A percentile compares a stretch with the other conserved stretches of the same genome.
Evolutionary conservation across 148 eudicot genomes (phyloP).

Genomic region (Vaccinium macrocarpon): DNA sequence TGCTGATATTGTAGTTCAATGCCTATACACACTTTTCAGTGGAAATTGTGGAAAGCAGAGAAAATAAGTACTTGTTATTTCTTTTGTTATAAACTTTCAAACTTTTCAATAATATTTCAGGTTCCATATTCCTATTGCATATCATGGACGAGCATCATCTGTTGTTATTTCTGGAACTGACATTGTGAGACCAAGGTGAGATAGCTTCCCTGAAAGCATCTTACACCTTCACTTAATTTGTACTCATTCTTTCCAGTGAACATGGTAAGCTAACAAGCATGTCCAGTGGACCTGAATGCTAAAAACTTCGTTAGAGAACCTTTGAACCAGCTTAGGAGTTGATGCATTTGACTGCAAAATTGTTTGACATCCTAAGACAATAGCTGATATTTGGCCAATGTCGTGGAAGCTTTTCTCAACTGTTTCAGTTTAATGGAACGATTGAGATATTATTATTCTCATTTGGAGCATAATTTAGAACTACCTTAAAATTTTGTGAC

Average conservation of each 20-base stretch:
- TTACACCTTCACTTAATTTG: not conserved
- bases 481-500: not conserved
- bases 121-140: constrained; percentile 93
- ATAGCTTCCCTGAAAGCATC: not conserved
- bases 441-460: not conserved
- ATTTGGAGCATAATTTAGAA: not conserved
- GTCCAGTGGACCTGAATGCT: not conserved
- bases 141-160: constrained; percentile 98
- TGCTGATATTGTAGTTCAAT: not conserved
- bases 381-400: not conserved
- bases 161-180: constrained; percentile 90
- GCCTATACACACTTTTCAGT: not conserved
- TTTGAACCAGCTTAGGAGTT: not conserved
- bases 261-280: not conserved
- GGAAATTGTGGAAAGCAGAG: not conserved
- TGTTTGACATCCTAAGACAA: not conserved
- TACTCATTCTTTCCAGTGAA: not conserved
- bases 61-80: not conserved
- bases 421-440: not conserved
- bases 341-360: not conserved
- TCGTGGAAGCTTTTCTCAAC: not conserved
- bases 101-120: constrained; percentile 35
- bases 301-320: not conserved
- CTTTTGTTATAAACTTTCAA: not conserved
- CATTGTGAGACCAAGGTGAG: constrained; percentile 82